phyloP scores from a whole-genome alignment of 805 yeast species.

The Wickerhamiella lipophila region DNA sequence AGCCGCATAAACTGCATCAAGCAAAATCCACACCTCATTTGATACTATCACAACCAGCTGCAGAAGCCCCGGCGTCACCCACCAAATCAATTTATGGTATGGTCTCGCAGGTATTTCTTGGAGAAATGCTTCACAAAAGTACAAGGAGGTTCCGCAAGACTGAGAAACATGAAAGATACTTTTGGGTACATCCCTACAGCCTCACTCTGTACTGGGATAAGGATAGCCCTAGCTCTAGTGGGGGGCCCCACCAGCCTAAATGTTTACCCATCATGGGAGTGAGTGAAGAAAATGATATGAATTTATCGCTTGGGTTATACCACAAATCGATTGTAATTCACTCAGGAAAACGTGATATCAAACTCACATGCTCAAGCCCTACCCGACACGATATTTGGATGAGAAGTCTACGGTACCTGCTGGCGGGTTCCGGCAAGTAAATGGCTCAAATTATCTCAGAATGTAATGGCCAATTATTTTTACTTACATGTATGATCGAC shows the following conservation, averaged over 20 bases:
- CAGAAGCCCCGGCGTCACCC: not conserved
- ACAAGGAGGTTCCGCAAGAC: slow-evolving; percentile 56
- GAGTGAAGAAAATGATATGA: slow-evolving; percentile 58
- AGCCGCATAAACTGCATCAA: not conserved
- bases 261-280: slow-evolving; percentile 72
- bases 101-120: slow-evolving; percentile 81
- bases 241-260: slow-evolving; percentile 43
- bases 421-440: not conserved
- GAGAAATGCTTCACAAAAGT: slow-evolving; percentile 79
- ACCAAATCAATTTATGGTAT: not conserved
- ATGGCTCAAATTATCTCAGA: not conserved
- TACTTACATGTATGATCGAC: not conserved
- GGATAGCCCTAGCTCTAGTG: slow-evolving; percentile 61
- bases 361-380: slow-evolving; percentile 76
- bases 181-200: slow-evolving; percentile 95
- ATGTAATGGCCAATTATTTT: not conserved
- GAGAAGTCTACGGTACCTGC: slow-evolving; percentile 50
- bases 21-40: not conserved
- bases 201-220: slow-evolving; percentile 83
- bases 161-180: slow-evolving; percentile 77
- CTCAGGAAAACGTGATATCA: slow-evolving; percentile 52
- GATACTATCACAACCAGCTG: not conserved
- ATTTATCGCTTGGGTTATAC: slow-evolving; percentile 78
- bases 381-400: slow-evolving; percentile 87
- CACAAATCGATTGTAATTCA: slow-evolving; percentile 71